Base-by-base conservation (phyloP, 768 basidiomycete species). In the Mycena amicta region DNA sequence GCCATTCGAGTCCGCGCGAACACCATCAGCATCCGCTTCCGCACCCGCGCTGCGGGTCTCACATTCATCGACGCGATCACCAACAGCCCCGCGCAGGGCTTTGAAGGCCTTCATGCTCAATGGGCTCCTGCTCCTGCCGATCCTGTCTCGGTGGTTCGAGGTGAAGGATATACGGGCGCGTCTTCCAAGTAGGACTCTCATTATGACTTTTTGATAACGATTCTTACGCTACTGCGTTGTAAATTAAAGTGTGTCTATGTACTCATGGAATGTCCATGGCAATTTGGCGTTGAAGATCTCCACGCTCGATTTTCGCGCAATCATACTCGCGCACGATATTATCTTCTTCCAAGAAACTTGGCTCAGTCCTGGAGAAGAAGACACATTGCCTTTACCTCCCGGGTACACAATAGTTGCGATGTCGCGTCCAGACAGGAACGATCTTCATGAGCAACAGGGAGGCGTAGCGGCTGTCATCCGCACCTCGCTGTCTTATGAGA, bases 191-290 rank as follows among this genome's bases (percentile, higher is more conserved):
- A 55, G 55, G 33, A 25, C 22, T 4, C n/a, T 4, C 6, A 5
- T 31, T 15, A 40, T 37, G 33, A 8, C 8, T 8, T 37, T 37
- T 8, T 8, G 18, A 37, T 18, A 13, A 20, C 4, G 31, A 25
- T 53, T 40, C 52, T 53, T 53, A 53, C 52, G 23, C 52, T 31
- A 20, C 26, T 25, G 33, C 31, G 26, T 53, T 40, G 37, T 53
- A 53, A 31, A 6, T 15, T 50, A 15, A 23, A 53, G 40, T 37
- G 52, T 53, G 5, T 40, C 65, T 43, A 49, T 71, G 31, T 60
- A 31, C 18, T 29, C 56, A 18, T 50, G 47, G 56, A 57, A 57
- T 57, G 50, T 57, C 40, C 49, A 45, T 16, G 56, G 56, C 15
- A 29, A 28, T 28, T 37, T 57, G 22, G 56, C 49, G n/a, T 26